Conservation (phyloP, 495 filamentous ascomycete species). For the Aspergillus mulundensis region DNA sequence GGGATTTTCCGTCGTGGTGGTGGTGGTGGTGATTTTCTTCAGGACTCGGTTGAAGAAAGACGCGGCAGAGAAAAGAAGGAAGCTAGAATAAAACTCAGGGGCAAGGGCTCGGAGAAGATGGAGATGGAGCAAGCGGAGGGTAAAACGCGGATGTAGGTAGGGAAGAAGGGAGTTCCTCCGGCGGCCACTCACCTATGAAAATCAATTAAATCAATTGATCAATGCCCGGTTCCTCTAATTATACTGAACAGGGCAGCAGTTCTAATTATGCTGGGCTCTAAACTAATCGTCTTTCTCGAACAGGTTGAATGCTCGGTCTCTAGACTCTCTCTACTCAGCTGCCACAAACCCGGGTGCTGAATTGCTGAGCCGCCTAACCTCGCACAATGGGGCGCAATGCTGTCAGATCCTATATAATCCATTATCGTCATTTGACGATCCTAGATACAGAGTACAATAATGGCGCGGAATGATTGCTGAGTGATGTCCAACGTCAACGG, state of each 20-base stretch:
- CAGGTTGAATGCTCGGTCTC: neutral
- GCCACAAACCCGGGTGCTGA: neutral
- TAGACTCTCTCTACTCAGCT: neutral
- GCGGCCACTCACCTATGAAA: neutral
- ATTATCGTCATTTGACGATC: no score
- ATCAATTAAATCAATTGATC: neutral
- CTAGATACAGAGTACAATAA: neutral
- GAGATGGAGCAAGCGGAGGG: constrained; percentile 5
- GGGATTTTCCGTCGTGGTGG: neutral
- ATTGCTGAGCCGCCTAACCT: neutral
- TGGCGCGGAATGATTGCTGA: neutral
- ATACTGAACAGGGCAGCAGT: neutral
- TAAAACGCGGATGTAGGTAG: neutral
- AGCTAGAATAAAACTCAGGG: constrained; percentile 4
- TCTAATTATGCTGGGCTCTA: neutral
- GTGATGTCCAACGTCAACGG: neutral
- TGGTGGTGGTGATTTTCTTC: constrained; percentile 14
- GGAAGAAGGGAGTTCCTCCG: neutral
- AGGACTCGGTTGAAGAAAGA: constrained; percentile 8
- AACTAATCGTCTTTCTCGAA: neutral
- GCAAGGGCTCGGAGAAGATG: constrained; percentile 17
- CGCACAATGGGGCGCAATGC: neutral
- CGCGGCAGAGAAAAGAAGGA: neutral
- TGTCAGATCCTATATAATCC: no score
- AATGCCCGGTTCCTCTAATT: neutral